Evolutionary conservation across 257 asterid genomes (phyloP), one percentile per base, ranked within the genome.

Genomic region (Pogostemon cablin): DNA sequence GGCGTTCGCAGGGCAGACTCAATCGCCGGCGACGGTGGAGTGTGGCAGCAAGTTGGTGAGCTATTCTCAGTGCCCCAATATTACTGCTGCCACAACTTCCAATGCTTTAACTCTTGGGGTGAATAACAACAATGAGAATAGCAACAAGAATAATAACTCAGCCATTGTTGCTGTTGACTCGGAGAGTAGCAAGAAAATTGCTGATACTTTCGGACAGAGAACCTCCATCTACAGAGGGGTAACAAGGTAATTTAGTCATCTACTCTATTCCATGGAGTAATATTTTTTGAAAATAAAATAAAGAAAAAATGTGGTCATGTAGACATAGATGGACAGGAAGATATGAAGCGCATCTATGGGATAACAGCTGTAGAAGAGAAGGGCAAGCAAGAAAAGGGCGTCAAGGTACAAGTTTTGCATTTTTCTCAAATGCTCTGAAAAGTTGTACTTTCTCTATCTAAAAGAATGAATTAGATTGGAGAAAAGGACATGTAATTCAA

Each of bases 321-420:
- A 95, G 99, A 56, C 99, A 95, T 71, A 85, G 98, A 83, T 91
- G 98, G 98, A 95, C 99, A 10, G 99, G 99, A 7, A 91, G 99
- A 89, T 95, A 95, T 65, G 99, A 95, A 82, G 99, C 99, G 72
- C 99, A 91, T 86, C 96, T 93, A 20, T 95, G 99, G 99, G 99
- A 95, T 79, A 95, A 95, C 86, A 91, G 97, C 96, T 91, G 98
- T 82, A 86, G 97, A 75, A 88, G 98, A 55, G 99, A 95, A 68
- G 99, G 99, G 37, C 97, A 91, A 82, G 98, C 98, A 4, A 91
- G 98, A 83, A 95, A 95, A 83, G 98, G 99, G 77, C 98, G 99
- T 82, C 99, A 95, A 95, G 99, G 99, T 92, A 88, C 86, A 58
- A 55, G 54, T 65, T 7, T 38, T 3, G 5, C 5, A 11, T 65